A percentile compares a stretch with the other conserved stretches of the same genome.
Conservation (phyloP, 1,284 basidiomycete species). For the Apiotrichum domesticum region DNA sequence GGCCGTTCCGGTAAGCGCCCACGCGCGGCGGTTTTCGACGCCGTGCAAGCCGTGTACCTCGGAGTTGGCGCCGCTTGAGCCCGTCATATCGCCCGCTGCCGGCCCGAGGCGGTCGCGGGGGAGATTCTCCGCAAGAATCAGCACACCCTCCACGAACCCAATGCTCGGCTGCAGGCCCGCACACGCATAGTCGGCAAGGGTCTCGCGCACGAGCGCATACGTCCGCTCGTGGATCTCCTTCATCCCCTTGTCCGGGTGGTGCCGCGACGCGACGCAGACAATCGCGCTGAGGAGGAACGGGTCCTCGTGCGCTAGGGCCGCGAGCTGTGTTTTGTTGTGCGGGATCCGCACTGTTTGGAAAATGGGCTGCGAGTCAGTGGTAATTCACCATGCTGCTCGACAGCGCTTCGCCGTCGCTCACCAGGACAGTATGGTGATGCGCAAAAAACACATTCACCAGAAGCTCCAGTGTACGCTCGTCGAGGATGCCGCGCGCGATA, state of each 20-base stretch:
- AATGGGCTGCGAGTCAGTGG: conserved; percentile 34
- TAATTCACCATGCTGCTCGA: neutral
- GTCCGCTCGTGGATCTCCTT: conserved; percentile 33
- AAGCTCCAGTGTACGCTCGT: conserved; percentile 27
- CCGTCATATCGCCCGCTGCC: conserved; percentile 16
- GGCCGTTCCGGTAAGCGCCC: conserved; percentile 47
- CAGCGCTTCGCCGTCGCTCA: conserved; percentile 13
- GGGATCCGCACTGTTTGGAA: conserved; percentile 45
- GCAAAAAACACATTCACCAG: conserved; percentile 42
- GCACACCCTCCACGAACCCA: conserved; percentile 47
- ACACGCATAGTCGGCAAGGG: conserved; percentile 39
- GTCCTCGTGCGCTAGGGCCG: conserved; percentile 37
- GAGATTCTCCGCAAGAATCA: conserved; percentile 45
- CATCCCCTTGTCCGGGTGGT: conserved; percentile 31
- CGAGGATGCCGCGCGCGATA: conserved; percentile 37
- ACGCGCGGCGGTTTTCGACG: conserved; percentile 44
- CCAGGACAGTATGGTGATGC: conserved; percentile 43
- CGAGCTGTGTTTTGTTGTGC: conserved; percentile 35
- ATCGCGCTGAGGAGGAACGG: conserved; percentile 44
- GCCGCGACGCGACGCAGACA: conserved; percentile 42
- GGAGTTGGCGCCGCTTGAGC: conserved; percentile 7
- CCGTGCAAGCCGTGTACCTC: conserved; percentile 35
- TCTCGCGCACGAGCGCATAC: conserved; percentile 37
- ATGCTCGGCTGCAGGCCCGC: conserved; percentile 43
- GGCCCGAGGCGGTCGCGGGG: conserved; percentile 24